phyloP scores from a whole-genome alignment of 75 land plant species.

The Sequoiadendron giganteum region DNA sequence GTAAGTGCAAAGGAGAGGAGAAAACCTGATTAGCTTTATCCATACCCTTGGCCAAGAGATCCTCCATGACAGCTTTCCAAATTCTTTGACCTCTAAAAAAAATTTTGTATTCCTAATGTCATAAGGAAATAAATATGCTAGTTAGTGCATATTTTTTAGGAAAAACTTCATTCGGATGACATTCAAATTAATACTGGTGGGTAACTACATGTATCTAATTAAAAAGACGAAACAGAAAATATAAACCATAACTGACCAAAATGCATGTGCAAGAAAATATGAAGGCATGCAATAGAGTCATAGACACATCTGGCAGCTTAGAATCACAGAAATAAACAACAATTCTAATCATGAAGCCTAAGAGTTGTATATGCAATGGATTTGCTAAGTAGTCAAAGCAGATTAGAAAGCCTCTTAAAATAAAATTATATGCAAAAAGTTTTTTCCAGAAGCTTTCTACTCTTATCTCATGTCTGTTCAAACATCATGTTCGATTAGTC shows the following conservation, averaged over 20 bases:
- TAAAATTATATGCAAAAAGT: no score
- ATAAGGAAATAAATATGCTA: not conserved
- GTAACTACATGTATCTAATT: not conserved
- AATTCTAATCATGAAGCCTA: not conserved
- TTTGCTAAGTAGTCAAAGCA: not conserved
- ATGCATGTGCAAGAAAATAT: not conserved
- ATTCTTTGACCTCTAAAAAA: conserved; percentile 75
- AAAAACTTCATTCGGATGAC: not conserved
- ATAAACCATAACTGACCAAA: not conserved
- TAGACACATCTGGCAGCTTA: not conserved
- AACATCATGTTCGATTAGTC: no score
- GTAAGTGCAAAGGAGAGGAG: not conserved
- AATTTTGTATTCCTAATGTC: conserved; percentile 18
- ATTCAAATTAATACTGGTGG: not conserved
- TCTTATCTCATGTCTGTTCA: no score
- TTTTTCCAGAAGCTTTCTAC: no score
- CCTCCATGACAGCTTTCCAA: conserved; percentile 78
- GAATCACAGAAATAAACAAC: not conserved
- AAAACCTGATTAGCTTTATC: conserved; percentile 67
- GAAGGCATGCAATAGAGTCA: not conserved
- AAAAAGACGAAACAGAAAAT: not conserved
- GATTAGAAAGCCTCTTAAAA: no score
- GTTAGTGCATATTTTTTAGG: not conserved
- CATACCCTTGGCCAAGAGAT: conserved; percentile 68
- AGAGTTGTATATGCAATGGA: not conserved